Evolutionary conservation across 2,329 filamentous ascomycete species (phyloP).

Genomic region (Colletotrichum noveboracense): DNA sequence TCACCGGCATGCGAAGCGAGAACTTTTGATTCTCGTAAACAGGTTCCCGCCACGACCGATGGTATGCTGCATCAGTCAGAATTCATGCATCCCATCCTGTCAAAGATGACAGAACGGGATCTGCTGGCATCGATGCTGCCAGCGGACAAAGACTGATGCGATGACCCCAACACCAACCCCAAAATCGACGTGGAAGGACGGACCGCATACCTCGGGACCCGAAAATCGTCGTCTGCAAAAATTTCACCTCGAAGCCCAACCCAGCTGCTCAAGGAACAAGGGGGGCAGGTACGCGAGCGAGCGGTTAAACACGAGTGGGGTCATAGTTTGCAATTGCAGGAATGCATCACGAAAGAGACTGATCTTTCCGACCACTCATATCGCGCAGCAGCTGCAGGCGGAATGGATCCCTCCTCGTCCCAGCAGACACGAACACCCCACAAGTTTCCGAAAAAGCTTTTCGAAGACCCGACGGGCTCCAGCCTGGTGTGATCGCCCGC

Average conservation of each 20-base stretch:
- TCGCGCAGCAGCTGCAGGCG: neutral
- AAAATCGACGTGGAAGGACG: neutral
- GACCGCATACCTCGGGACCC: neutral
- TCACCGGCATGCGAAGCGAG: neutral
- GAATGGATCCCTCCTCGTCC: neutral
- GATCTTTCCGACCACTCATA: neutral
- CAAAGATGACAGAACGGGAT: neutral
- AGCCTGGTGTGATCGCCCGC: neutral
- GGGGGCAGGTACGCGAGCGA: neutral
- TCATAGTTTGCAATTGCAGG: neutral
- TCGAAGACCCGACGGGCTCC: neutral
- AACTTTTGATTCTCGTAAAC: neutral
- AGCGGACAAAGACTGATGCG: neutral
- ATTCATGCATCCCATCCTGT: neutral
- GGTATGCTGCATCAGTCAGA: neutral
- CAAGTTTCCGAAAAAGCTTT: neutral
- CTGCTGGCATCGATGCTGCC: neutral
- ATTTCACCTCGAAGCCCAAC: neutral
- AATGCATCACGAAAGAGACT: neutral
- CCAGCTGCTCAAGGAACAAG: neutral
- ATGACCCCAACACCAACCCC: neutral
- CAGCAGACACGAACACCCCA: conserved; percentile 6
- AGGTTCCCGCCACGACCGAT: neutral
- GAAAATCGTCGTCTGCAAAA: neutral
- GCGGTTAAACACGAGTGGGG: neutral